Evolutionary conservation across 2,329 filamentous ascomycete genomes (phyloP), one percentile per base, ranked within the genome.

Genomic region (Onygenales sp.): DNA sequence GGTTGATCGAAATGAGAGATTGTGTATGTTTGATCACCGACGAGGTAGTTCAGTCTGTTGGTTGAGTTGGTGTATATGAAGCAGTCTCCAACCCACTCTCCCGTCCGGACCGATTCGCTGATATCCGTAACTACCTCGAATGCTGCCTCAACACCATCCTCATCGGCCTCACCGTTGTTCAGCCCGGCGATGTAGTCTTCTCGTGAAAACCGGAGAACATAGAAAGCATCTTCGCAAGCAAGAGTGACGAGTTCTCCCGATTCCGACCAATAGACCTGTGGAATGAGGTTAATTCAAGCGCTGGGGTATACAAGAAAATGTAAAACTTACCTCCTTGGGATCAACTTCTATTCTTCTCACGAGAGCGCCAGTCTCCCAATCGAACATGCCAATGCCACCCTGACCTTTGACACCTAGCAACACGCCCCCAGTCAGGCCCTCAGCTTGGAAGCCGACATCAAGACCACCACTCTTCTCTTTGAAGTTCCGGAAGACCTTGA

Each of bases 1-100:
- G 90, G 83, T 68, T 91, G 86, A 72, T 98, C 93, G 65, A 96
- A 97, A 73, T 97, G 92, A 10, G 91, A 93, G 60, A 98, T 87
- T 3, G 92, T 96, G 78, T 97, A 96, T 11, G 90, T 95, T 74
- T 97, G 91, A 72, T 97, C 93, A 60, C 93, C 93, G 11, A 98
- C 92, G 21, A 98, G 83, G 75, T 97, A 97, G 77, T 97, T 97
- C 56, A 98, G 78, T 57, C 93, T 87, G 78, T 97, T 96, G 8
- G 91, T 95, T 69, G 81, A 87, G 78, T 95, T 97, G 53, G 93
- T 96, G 79, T 97, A 98, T 69, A 97, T 91, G 78, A 98, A 95
- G 76, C 92, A 95, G 75, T 98, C 93, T 58, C 93, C 93, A 54
- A 98, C 88, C 93, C 93, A 98, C 75, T 95, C 88, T 62, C 92